Conservation (phyloP, 768 basidiomycete genomes). For the Asterophora lycoperdoides region DNA sequence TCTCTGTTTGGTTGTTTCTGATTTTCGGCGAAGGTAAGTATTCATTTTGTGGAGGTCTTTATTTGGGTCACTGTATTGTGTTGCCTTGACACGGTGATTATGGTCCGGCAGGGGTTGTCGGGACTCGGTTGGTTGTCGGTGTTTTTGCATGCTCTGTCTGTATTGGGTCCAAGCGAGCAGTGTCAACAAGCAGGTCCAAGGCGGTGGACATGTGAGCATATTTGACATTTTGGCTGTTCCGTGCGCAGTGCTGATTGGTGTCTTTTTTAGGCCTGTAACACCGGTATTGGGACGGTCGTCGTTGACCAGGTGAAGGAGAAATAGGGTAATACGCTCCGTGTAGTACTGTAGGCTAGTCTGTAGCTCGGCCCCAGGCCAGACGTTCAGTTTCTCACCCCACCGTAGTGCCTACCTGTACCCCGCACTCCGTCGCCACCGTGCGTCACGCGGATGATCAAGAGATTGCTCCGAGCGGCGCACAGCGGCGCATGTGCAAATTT, state of each 20-base stretch:
- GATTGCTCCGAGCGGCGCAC: constrained; percentile 13
- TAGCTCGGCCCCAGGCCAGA: too few species aligned
- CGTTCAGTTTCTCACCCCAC: too few species aligned
- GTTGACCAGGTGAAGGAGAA: too few species aligned
- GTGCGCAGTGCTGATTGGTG: too few species aligned
- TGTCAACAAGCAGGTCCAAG: constrained; percentile 92
- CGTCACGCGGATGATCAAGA: constrained; percentile 19
- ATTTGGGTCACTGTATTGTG: constrained; percentile 14
- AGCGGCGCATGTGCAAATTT: constrained; percentile 29
- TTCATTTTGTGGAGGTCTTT: constrained; percentile 81
- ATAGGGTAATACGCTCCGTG: too few species aligned
- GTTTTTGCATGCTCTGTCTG: constrained; percentile 91
- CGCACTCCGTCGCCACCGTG: constrained; percentile 14
- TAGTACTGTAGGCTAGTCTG: too few species aligned
- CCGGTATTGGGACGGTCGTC: too few species aligned
- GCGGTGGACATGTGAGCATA: constrained; percentile 70
- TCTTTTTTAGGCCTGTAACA: too few species aligned
- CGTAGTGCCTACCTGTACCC: constrained; percentile 16
- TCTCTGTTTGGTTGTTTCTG: constrained; percentile 66
- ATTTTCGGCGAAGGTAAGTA: constrained; percentile 77
- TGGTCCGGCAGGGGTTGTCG: constrained; percentile 62
- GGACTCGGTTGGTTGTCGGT: constrained; percentile 93
- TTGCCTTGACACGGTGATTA: constrained; percentile 12
- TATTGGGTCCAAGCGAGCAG: constrained; percentile 99
- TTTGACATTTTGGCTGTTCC: too few species aligned